Evolutionary conservation across 345 rosid species (phyloP).

Genomic region (Moricandia arvensis): DNA sequence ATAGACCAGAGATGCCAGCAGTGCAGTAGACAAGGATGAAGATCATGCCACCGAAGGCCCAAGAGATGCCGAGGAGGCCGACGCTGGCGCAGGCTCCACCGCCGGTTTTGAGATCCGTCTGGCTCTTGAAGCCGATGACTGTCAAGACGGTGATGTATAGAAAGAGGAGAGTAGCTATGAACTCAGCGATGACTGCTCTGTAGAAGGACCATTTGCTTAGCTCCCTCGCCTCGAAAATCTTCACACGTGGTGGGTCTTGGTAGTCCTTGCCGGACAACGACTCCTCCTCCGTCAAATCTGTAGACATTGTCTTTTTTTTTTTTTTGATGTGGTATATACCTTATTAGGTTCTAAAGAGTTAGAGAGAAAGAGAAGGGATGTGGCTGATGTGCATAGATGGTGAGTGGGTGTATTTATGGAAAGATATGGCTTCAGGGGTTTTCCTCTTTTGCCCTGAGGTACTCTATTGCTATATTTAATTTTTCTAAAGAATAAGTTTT

Average conservation of each 20-base stretch:
- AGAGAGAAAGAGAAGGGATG: slow-evolving; percentile 7
- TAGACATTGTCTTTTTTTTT: slow-evolving; percentile 22
- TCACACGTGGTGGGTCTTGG: slow-evolving; percentile 77
- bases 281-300: slow-evolving; percentile 45
- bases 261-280: slow-evolving; percentile 65
- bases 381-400: slow-evolving; percentile 19
- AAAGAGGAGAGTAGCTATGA: slow-evolving; percentile 78
- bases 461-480: not conserved
- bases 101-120: slow-evolving; percentile 32
- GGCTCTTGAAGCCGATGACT: slow-evolving; percentile 70
- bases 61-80: slow-evolving; percentile 79
- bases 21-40: slow-evolving; percentile 83
- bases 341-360: not conserved
- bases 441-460: slow-evolving; percentile 23
- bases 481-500: slow-evolving; percentile 7
- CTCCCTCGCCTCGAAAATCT: slow-evolving; percentile 56
- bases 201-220: slow-evolving; percentile 74
- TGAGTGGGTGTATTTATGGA: slow-evolving; percentile 32
- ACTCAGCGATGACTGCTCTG: slow-evolving; percentile 82
- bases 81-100: slow-evolving; percentile 58
- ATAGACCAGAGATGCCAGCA: slow-evolving; percentile 76
- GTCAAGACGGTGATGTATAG: slow-evolving; percentile 69
- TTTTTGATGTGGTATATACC: not conserved
- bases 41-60: slow-evolving; percentile 93
- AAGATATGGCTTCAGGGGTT: slow-evolving; percentile 9